Evolutionary conservation across 192 early-diverging fungal genomes (phyloP), one percentile per base, ranked within the genome.

Genomic region (Globomyces pollinis-pini): DNA sequence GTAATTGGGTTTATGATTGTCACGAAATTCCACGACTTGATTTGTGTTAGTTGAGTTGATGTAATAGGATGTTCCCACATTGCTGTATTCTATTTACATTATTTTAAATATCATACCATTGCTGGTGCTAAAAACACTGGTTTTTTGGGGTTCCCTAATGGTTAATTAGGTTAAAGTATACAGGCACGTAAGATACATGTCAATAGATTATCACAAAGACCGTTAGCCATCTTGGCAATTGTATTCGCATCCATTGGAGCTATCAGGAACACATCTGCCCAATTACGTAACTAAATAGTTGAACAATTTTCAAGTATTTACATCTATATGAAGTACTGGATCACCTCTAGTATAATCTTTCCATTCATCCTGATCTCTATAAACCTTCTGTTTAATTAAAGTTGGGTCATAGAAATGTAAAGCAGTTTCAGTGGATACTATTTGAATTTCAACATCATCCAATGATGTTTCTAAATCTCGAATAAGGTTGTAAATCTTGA

Each of bases 41-140:
- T 32, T 2, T 36, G 29, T 34, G 52, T 29, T 28, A 94, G 60
- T 65, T 96, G 95, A 30, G 66, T 69, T 4, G 59, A 67, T 0
- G 95, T 96, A 38, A 93, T 81, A 18, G 88, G 91, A 70, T 98
- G 92, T 34, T 86, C 81, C 90, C 91, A 98, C 95, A 96, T 96
- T 73, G 83, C 76, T 4, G 91, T 94, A 59, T 96, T 95, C n/a
- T n/a, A n/a, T n/a, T n/a, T n/a, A n/a, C n/a, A n/a, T n/a, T n/a
- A n/a, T n/a, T n/a, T n/a, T n/a, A n/a, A n/a, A n/a, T n/a, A n/a
- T n/a, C n/a, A n/a, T n/a, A n/a, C n/a, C 93, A 98, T 98, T n/a
- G 93, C 93, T 7, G 93, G 95, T 56, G 86, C 90, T 4, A 89
- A 77, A 13, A 92, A 55, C 1, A 94, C 79, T 0, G 87, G 88